A percentile compares a stretch with the other conserved stretches of the same genome.
These are phyloP conservation scores for Lipomyces spencermartinsiae DNA, from an alignment of 805 yeast species.

Conservation along the genomic window DNA sequence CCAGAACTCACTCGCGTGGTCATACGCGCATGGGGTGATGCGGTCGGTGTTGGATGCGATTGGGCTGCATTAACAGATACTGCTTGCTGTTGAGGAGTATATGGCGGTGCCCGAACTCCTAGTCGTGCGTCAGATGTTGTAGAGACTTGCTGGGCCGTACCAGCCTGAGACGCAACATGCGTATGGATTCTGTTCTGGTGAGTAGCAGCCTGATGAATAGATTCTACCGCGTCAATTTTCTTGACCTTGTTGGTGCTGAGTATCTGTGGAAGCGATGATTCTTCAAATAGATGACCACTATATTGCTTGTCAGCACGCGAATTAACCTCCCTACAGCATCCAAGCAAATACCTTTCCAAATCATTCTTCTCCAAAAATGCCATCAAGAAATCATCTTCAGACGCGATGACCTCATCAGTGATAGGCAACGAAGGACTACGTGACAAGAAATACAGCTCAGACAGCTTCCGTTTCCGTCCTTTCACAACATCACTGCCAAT, in stretches of 20 bases:
- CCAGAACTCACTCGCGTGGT: slow-evolving; percentile 41
- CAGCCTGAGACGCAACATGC: neutral
- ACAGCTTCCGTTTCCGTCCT: slow-evolving; percentile 61
- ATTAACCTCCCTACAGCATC: neutral
- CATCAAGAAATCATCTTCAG: slow-evolving; percentile 51
- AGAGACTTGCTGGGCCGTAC: neutral
- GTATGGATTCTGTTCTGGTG: neutral
- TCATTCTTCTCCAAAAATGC: slow-evolving; percentile 61
- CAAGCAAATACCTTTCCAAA: slow-evolving; percentile 52
- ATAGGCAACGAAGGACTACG: slow-evolving; percentile 58
- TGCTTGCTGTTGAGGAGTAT: neutral
- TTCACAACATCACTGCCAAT: slow-evolving; percentile 51
- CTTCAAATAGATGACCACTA: slow-evolving; percentile 44
- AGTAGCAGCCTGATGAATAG: slow-evolving; percentile 11
- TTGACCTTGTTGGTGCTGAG: slow-evolving; percentile 19
- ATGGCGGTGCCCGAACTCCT: neutral
- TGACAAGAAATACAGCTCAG: slow-evolving; percentile 64
- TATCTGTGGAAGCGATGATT: slow-evolving; percentile 45
- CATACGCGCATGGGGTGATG: slow-evolving; percentile 48
- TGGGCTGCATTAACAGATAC: slow-evolving; percentile 25
- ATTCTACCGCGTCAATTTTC: slow-evolving; percentile 11
- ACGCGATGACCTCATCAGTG: slow-evolving; percentile 49
- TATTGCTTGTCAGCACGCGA: slow-evolving; percentile 13
- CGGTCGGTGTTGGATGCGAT: slow-evolving; percentile 24
- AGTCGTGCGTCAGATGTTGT: neutral